phyloP scores from a whole-genome alignment of 2,329 filamentous ascomycete species.

The Mycocentrospora acerina region DNA sequence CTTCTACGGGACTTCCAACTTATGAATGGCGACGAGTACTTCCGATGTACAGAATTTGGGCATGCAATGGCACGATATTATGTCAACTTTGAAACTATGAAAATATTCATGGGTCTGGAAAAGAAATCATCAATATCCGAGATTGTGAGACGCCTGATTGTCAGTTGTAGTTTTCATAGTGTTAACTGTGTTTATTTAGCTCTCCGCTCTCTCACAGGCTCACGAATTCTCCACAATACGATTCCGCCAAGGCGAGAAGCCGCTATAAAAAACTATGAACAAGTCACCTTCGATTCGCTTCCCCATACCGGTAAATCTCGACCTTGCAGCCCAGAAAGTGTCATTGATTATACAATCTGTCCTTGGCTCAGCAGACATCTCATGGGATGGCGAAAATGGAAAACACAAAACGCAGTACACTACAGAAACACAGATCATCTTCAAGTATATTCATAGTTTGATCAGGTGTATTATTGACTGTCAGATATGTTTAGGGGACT shows the following conservation, averaged over 20 bases:
- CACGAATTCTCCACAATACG: constrained; percentile 72
- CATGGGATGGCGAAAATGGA: constrained; percentile 55
- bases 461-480: constrained; percentile 78
- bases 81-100: constrained; percentile 79
- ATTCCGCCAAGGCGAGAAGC: constrained; percentile 69
- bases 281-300: constrained; percentile 68
- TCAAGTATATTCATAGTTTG: constrained; percentile 68
- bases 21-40: constrained; percentile 50
- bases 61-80: constrained; percentile 83
- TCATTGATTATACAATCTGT: constrained; percentile 76
- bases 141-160: constrained; percentile 57
- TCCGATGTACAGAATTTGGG: constrained; percentile 71
- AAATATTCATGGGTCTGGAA: constrained; percentile 64
- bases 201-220: constrained; percentile 67
- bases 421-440: constrained; percentile 64
- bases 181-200: constrained; percentile 46
- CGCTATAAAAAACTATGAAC: constrained; percentile 71
- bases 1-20: constrained; percentile 64
- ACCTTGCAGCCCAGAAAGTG: constrained; percentile 69
- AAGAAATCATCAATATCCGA: constrained; percentile 62
- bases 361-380: constrained; percentile 64
- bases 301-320: constrained; percentile 68
- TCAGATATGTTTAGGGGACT: constrained; percentile 64
- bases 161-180: not conserved
- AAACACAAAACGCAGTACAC: constrained; percentile 59